Evolutionary conservation across 805 yeast species (phyloP).

Genomic region (Yamadazyma kitorensis): DNA sequence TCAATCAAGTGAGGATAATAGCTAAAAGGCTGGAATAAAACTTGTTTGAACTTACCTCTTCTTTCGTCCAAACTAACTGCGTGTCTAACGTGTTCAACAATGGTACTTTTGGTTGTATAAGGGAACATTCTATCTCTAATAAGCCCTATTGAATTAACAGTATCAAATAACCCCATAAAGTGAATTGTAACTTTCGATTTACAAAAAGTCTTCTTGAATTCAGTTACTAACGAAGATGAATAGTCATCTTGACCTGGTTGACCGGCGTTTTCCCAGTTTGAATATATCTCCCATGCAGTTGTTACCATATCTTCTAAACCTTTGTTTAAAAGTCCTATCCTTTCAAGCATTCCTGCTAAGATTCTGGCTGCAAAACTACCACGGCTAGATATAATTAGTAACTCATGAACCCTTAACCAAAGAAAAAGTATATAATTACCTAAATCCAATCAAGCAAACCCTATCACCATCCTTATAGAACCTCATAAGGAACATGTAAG

Average conservation of each 20-base stretch:
- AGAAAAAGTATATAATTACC: slow-evolving; percentile 18
- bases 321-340: slow-evolving; percentile 54
- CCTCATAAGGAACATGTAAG: slow-evolving; percentile 51
- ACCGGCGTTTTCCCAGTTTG: slow-evolving; percentile 58
- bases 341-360: slow-evolving; percentile 61
- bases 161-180: slow-evolving; percentile 69
- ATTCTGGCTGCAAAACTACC: slow-evolving; percentile 69
- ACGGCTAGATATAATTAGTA: slow-evolving; percentile 25
- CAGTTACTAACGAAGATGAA: slow-evolving; percentile 46
- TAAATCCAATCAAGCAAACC: slow-evolving; percentile 58
- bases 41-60: slow-evolving; percentile 60
- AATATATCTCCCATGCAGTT: slow-evolving; percentile 63
- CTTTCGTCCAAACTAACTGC: slow-evolving; percentile 69
- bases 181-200: slow-evolving; percentile 43
- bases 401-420: not conserved
- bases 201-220: slow-evolving; percentile 55
- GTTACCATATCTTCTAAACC: slow-evolving; percentile 56
- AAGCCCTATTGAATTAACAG: slow-evolving; percentile 65
- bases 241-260: slow-evolving; percentile 48
- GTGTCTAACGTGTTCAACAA: slow-evolving; percentile 60
- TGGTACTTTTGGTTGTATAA: slow-evolving; percentile 46
- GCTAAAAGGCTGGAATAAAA: slow-evolving; percentile 39
- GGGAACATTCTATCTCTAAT: slow-evolving; percentile 59
- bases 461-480: slow-evolving; percentile 49
- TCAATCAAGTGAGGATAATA: slow-evolving; percentile 9